Base-by-base conservation (phyloP, 352 stramenopile species). In the Pythium aquatile region DNA sequence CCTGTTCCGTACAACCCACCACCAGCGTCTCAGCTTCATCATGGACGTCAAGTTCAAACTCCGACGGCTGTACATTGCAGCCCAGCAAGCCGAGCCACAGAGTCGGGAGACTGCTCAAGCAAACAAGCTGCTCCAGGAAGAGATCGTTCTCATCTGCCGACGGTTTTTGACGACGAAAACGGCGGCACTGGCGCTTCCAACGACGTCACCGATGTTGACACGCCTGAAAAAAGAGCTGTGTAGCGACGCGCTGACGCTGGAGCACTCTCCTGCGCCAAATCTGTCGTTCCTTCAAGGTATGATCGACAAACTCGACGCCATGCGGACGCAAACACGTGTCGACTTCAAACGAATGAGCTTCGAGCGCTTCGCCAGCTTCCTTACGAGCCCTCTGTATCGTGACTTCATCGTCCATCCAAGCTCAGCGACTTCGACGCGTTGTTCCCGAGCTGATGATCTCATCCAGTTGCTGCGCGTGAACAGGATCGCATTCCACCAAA, bases 401-500 rank as follows among this genome's bases (percentile, higher is more conserved):
- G 74, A 84, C 35, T 90, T 87, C 35, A 69, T 85, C 26, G 13
- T 66, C 1, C 47, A 75, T 51, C 63, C 59, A n/a, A 51, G 17
- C 3, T 70, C 68, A 20, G 35, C 58, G 2, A 29, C 58, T 3
- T 70, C 68, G 3, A 61, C 54, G 7, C 33, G 61, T 0, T 62
- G 58, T 30, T 60, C 67, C 0, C 51, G 67, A 48, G 55, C 63
- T 11, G 62, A 69, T 2, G 77, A 83, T 57, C 70, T 87, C 5
- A 66, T 73, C 13, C 61, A 72, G 14, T 40, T 89, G 37, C 55
- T 87, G 14, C 76, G 81, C 28, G 65, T 68, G n/a, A 81, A 61
- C 58, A 69, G 67, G 2, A 82, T 88, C 26, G 55, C 78, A 5
- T 90, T 88, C 58, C 81, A 90, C n/a, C 81, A 90, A 35, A 67